Conservation (phyloP, 345 rosid species). For the Limnanthes douglasii region DNA sequence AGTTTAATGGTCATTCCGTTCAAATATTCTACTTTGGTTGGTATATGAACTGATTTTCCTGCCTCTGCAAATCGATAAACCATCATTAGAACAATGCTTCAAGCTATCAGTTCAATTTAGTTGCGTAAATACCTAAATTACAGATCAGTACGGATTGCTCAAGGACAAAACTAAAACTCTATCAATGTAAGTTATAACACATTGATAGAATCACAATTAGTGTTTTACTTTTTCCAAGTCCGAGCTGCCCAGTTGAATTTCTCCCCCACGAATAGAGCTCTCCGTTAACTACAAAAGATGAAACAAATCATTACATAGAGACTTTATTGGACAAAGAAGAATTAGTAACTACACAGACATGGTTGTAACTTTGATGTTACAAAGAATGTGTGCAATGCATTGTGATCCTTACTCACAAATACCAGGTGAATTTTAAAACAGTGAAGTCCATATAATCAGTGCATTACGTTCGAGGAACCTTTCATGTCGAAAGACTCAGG, state of each 20-base stretch:
- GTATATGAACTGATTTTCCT: conserved; percentile 27
- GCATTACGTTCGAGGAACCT: too few species aligned
- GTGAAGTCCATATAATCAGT: too few species aligned
- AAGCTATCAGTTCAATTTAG: conserved; percentile 1
- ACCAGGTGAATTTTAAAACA: too few species aligned
- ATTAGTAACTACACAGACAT: too few species aligned
- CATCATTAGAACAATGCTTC: conserved; percentile 1
- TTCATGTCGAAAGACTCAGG: too few species aligned
- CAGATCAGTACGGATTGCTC: neutral
- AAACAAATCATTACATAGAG: neutral
- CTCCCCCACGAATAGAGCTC: conserved; percentile 91
- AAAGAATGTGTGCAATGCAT: too few species aligned
- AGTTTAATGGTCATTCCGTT: conserved; percentile 43
- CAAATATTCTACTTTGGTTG: conserved; percentile 67
- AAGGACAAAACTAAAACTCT: neutral
- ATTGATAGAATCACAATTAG: too few species aligned
- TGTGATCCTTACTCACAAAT: too few species aligned
- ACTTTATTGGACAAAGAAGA: too few species aligned
- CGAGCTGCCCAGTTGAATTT: conserved; percentile 91
- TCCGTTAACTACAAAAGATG: conserved; percentile 45
- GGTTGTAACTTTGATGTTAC: too few species aligned
- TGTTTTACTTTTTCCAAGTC: conserved; percentile 87
- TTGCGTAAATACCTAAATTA: conserved; percentile 1
- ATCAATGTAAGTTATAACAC: neutral
- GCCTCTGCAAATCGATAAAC: conserved; percentile 36